These are phyloP conservation scores for Colletotrichum sp. DNA, from an alignment of 2,329 filamentous ascomycete species.

Conservation along the genomic window DNA sequence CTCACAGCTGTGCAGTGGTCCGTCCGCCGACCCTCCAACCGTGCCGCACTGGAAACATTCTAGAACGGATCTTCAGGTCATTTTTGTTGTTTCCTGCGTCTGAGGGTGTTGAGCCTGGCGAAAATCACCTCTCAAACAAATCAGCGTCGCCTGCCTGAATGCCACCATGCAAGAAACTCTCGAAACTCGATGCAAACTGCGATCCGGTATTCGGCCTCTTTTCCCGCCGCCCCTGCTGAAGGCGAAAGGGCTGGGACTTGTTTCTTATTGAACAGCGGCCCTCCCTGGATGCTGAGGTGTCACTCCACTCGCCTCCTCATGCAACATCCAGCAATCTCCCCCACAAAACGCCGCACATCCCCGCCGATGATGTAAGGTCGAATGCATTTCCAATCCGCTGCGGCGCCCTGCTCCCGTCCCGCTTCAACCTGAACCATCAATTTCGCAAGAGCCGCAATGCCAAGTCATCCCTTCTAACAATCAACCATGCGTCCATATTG, in stretches of 20 bases:
- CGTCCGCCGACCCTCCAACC: not conserved
- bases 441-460: slow-evolving; percentile 16
- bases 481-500: not conserved
- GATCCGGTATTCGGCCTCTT: not conserved
- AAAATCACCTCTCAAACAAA: not conserved
- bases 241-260: slow-evolving; percentile 5
- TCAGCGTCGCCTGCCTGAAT: not conserved
- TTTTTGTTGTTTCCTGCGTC: not conserved
- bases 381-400: not conserved
- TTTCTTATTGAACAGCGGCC: slow-evolving; percentile 17
- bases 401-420: not conserved
- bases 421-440: not conserved
- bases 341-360: slow-evolving; percentile 8
- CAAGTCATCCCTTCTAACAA: not conserved
- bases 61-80: slow-evolving; percentile 5
- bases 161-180: not conserved
- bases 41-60: slow-evolving; percentile 10
- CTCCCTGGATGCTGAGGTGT: slow-evolving; percentile 18
- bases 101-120: not conserved
- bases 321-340: slow-evolving; percentile 7
- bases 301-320: slow-evolving; percentile 14
- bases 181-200: slow-evolving; percentile 1
- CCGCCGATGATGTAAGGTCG: slow-evolving; percentile 18
- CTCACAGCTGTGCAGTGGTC: not conserved
- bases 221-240: not conserved